These are phyloP conservation scores for Globisporangium spinosum DNA, from an alignment of 352 stramenopile genomes.

Conservation along the genomic window DNA sequence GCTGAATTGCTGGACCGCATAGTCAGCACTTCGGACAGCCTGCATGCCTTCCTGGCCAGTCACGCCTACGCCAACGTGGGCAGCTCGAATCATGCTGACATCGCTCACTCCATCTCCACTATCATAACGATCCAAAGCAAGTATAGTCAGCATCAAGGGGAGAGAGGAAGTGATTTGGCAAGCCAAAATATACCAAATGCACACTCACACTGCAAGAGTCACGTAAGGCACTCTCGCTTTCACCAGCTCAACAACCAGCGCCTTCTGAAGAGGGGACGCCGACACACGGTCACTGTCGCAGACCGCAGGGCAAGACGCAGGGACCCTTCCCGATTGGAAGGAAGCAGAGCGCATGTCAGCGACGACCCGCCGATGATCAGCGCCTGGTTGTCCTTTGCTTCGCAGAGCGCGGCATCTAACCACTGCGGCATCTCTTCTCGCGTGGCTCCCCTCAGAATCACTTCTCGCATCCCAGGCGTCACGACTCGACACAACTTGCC, in stretches of 20 bases:
- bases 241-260: constrained; percentile 92
- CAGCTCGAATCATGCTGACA: constrained; percentile 98
- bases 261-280: constrained; percentile 89
- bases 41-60: constrained; percentile 95
- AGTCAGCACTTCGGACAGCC: constrained; percentile 75
- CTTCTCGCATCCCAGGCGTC: constrained; percentile 76
- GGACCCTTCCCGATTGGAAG: constrained; percentile 60
- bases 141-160: background rate
- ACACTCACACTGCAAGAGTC: constrained; percentile 91
- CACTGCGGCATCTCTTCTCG: constrained; percentile 47
- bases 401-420: constrained; percentile 44
- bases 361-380: constrained; percentile 67
- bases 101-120: constrained; percentile 99
- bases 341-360: constrained; percentile 51
- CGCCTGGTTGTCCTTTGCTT: constrained; percentile 59
- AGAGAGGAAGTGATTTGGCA: background rate
- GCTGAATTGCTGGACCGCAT: constrained; percentile 81
- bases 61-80: constrained; percentile 98
- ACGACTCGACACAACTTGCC: constrained; percentile 89
- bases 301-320: constrained; percentile 66
- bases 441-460: constrained; percentile 46
- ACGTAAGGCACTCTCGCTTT: constrained; percentile 69
- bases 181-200: background rate
- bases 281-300: constrained; percentile 84
- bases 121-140: background rate